Evolutionary conservation across 768 basidiomycete species (phyloP).

Genomic region (Ramaria sp.): DNA sequence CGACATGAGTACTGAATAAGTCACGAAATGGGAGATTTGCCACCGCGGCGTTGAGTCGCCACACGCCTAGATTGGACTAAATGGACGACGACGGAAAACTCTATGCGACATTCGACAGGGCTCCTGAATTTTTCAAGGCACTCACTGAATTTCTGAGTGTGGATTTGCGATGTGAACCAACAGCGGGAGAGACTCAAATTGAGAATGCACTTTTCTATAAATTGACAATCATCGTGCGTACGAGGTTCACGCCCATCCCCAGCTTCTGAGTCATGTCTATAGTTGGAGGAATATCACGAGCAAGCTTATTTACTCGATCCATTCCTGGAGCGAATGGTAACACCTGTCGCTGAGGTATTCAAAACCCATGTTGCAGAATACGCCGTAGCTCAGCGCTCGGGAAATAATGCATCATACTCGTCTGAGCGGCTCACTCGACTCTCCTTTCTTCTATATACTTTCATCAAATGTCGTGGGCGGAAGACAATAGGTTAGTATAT

Average conservation of each 20-base stretch:
- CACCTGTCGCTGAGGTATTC: slow-evolving; percentile 58
- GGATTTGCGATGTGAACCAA: slow-evolving; percentile 34
- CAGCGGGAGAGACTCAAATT: slow-evolving; percentile 29
- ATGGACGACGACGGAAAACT: slow-evolving; percentile 33
- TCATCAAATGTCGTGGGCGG: slow-evolving; percentile 81
- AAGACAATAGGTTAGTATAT: slow-evolving; percentile 75
- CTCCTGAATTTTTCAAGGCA: slow-evolving; percentile 43
- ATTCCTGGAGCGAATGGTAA: slow-evolving; percentile 65
- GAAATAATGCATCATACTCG: slow-evolving; percentile 17
- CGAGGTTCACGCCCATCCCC: not conserved
- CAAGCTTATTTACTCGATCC: slow-evolving; percentile 90
- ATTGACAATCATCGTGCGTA: slow-evolving; percentile 41
- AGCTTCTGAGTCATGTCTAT: not conserved
- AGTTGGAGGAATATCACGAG: slow-evolving; percentile 90
- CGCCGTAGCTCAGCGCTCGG: slow-evolving; percentile 18
- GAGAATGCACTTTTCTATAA: slow-evolving; percentile 33
- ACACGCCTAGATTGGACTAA: no score
- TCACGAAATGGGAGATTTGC: no score
- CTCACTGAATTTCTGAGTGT: slow-evolving; percentile 40
- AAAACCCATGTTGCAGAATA: slow-evolving; percentile 40
- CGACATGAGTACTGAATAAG: no score
- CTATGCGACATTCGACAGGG: slow-evolving; percentile 49
- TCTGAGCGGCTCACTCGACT: slow-evolving; percentile 37
- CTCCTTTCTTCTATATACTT: slow-evolving; percentile 58
- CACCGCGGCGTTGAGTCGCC: not conserved